phyloP scores from a whole-genome alignment of 2,329 filamentous ascomycete genomes.

The Alternaria triticimaculans region DNA sequence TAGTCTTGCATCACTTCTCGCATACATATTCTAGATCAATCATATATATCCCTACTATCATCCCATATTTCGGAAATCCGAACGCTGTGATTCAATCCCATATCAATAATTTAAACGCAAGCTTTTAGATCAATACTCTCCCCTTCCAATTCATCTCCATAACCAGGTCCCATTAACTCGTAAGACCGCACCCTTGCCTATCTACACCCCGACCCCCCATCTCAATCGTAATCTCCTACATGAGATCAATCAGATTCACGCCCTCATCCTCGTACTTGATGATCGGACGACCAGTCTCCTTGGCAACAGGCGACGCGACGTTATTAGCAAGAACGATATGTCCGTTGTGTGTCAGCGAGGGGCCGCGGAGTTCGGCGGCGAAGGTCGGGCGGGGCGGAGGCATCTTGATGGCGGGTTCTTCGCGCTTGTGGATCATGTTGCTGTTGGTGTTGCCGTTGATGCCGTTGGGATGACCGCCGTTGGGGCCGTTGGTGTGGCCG shows the following conservation, averaged over 20 bases:
- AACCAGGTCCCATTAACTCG: too few relatives aligned
- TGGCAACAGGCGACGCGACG: neutral
- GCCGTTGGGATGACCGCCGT: too few relatives aligned
- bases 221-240: neutral
- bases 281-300: neutral
- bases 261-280: constrained; percentile 1
- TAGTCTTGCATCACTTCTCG: neutral
- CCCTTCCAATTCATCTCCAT: too few relatives aligned
- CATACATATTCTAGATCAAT: neutral
- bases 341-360: constrained; percentile 11
- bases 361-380: constrained; percentile 16
- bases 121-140: neutral
- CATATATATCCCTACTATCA: neutral
- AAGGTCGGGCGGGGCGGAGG: constrained; percentile 7
- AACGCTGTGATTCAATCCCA: neutral
- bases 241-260: neutral
- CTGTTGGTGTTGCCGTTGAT: neutral
- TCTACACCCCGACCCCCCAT: too few relatives aligned
- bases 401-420: neutral
- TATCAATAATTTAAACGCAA: neutral
- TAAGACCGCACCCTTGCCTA: too few relatives aligned
- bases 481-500: neutral
- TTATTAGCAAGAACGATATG: constrained; percentile 17
- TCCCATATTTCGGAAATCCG: neutral
- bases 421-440: neutral